Percentiles rank a stretch among this genome's conserved stretches.
These are phyloP conservation scores for Pleurotus platypus DNA, from an alignment of 768 basidiomycete genomes.

Conservation along the genomic window DNA sequence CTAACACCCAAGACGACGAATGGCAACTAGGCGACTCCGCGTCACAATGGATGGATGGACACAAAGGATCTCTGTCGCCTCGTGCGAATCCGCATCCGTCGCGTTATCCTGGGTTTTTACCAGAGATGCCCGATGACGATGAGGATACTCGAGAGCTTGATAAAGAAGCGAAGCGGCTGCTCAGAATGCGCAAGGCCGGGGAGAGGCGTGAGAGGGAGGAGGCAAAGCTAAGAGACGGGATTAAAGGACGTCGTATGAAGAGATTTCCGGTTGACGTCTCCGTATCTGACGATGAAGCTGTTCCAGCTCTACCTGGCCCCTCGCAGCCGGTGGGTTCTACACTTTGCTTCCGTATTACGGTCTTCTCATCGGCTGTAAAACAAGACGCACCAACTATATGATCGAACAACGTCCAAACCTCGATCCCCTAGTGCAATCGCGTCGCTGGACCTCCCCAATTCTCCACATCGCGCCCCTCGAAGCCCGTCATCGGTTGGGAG, in stretches of 20 bases:
- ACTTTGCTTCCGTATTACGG: background rate
- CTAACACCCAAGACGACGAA: slow-evolving; percentile 17
- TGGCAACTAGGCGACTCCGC: slow-evolving; percentile 14
- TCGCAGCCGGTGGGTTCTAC: slow-evolving; percentile 11
- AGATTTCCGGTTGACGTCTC: slow-evolving; percentile 16
- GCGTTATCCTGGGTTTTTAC: slow-evolving; percentile 33
- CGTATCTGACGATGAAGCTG: background rate
- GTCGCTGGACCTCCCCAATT: no score
- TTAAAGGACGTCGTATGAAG: slow-evolving; percentile 15
- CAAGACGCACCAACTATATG: no score
- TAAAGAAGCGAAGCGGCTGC: slow-evolving; percentile 27
- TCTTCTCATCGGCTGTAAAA: background rate
- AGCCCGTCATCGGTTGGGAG: no score
- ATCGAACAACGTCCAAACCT: no score
- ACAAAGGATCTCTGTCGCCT: background rate
- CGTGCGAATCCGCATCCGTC: background rate
- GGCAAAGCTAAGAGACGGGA: slow-evolving; percentile 10
- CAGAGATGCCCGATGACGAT: slow-evolving; percentile 38
- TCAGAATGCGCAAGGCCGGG: slow-evolving; percentile 14
- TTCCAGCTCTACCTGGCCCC: background rate
- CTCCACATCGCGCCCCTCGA: no score
- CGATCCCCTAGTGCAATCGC: no score
- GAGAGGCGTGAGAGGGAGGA: slow-evolving; percentile 15
- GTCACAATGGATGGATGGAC: background rate
- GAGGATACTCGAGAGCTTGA: slow-evolving; percentile 27